These are phyloP conservation scores for Pelargonium citronellum DNA, from an alignment of 441 rosid species.

Conservation along the genomic window DNA sequence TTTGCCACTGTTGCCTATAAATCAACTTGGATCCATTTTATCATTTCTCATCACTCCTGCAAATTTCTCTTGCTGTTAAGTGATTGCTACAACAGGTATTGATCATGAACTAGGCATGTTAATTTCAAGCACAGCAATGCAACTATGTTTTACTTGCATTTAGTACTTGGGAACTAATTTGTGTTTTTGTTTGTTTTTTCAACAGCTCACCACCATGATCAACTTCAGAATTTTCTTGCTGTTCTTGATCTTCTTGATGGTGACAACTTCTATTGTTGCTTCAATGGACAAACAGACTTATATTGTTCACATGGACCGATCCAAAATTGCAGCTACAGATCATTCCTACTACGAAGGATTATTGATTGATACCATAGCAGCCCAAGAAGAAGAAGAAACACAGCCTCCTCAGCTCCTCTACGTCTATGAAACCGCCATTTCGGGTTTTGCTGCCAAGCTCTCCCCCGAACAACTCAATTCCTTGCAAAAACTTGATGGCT, in stretches of 20 bases:
- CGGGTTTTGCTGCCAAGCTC: slow-evolving; percentile 70
- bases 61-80: too few relatives aligned
- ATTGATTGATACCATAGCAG: slow-evolving; percentile 34
- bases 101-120: too few relatives aligned
- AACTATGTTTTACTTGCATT: too few relatives aligned
- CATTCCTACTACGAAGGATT: slow-evolving; percentile 29
- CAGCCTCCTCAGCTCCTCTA: slow-evolving; percentile 44
- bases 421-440: slow-evolving; percentile 33
- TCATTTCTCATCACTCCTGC: too few relatives aligned
- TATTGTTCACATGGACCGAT: slow-evolving; percentile 56
- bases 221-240: neutral
- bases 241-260: neutral
- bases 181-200: neutral
- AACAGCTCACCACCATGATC: neutral
- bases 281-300: slow-evolving; percentile 42
- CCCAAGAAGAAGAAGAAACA: slow-evolving; percentile 21
- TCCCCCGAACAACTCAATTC: slow-evolving; percentile 43
- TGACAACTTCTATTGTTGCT: slow-evolving; percentile 23
- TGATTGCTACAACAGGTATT: too few relatives aligned
- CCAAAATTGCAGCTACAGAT: slow-evolving; percentile 29
- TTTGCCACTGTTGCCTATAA: too few relatives aligned
- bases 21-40: too few relatives aligned
- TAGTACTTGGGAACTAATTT: too few relatives aligned
- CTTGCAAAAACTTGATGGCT: slow-evolving; percentile 46
- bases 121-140: too few relatives aligned